Conservation (phyloP, 805 yeast species). For the Candida berthetii region DNA sequence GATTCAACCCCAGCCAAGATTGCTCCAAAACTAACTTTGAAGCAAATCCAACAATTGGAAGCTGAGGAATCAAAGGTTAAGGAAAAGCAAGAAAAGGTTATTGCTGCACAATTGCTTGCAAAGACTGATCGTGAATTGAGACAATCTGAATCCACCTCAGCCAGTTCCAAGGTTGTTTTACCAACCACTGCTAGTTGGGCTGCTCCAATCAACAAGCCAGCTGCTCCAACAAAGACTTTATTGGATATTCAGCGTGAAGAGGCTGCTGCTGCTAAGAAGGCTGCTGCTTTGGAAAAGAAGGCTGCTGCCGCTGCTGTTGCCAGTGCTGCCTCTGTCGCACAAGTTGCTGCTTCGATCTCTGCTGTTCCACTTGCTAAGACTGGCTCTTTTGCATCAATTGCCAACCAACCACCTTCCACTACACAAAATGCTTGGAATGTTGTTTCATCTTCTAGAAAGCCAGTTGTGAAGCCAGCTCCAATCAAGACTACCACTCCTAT, state of each 20-base stretch:
- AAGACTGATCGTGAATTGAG: constrained; percentile 10
- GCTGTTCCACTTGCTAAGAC: constrained; percentile 1
- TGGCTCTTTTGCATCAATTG: constrained; percentile 18
- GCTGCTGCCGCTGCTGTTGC: not conserved
- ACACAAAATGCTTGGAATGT: constrained; percentile 31
- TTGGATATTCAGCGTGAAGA: constrained; percentile 62
- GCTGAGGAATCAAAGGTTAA: constrained; percentile 38
- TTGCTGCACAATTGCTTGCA: constrained; percentile 15
- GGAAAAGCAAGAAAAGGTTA: constrained; percentile 13
- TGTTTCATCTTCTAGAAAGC: constrained; percentile 13
- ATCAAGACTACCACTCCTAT: constrained; percentile 9
- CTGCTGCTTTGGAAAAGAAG: constrained; percentile 15
- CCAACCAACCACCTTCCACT: constrained; percentile 6
- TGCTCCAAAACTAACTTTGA: constrained; percentile 38
- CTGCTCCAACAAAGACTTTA: constrained; percentile 40
- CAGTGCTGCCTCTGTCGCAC: not conserved
- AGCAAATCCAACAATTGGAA: constrained; percentile 42
- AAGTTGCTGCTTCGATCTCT: constrained; percentile 7
- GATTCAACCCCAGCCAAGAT: constrained; percentile 10
- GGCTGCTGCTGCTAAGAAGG: constrained; percentile 25
- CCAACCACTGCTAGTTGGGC: constrained; percentile 35
- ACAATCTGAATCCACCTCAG: constrained; percentile 9
- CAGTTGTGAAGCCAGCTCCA: constrained; percentile 5
- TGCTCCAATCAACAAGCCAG: constrained; percentile 12
- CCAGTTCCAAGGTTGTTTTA: constrained; percentile 11